Evolutionary conservation across 768 basidiomycete genomes (phyloP), one percentile per base, ranked within the genome.

Genomic region (Phylloporus sp.): DNA sequence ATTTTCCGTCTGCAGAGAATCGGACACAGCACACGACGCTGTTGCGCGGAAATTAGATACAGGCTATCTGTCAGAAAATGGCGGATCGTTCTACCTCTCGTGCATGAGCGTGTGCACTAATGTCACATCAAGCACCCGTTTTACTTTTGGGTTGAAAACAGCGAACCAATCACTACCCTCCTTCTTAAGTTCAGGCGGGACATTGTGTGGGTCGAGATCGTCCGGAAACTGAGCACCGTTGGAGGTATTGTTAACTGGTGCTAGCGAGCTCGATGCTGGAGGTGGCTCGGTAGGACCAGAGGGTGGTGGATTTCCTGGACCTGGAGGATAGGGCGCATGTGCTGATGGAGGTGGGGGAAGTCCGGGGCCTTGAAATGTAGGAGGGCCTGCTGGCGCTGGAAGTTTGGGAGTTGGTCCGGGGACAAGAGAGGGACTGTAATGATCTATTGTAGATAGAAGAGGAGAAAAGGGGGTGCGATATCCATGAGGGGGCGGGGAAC

Each of bases 1-100:
- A 83, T 65, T 89, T 91, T 22, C 94, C 91, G 66, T 98, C 93
- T 13, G 90, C 88, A 42, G 91, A 95, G 70, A 96, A 95, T 49
- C 87, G 79, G 22, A 96, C 92, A 60, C 93, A 96, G 58, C 94
- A 90, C 9, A 87, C 85, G 20, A 87, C 86, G 49, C 85, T 86
- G 53, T 48, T 20, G 13, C 24, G 38, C 21, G 35, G 10, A 22
- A 36, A 37, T 65, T 9, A 63, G 53, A 7, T 33, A 38, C 5
- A 10, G 28, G 39, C 15, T 11, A 18, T 29, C n/a, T 17, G 9
- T 35, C 14, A n/a, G 22, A 34, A 44, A 43, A 49, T 46, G 23
- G 35, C 13, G 23, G 40, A 26, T 35, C 11, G 13, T 63, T 71
- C 44, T 61, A 91, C 90, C 87, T 91, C 66, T 92, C 90, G 60